Base-by-base conservation (phyloP, 495 filamentous ascomycete species). In the Aspergillus cristatus region DNA sequence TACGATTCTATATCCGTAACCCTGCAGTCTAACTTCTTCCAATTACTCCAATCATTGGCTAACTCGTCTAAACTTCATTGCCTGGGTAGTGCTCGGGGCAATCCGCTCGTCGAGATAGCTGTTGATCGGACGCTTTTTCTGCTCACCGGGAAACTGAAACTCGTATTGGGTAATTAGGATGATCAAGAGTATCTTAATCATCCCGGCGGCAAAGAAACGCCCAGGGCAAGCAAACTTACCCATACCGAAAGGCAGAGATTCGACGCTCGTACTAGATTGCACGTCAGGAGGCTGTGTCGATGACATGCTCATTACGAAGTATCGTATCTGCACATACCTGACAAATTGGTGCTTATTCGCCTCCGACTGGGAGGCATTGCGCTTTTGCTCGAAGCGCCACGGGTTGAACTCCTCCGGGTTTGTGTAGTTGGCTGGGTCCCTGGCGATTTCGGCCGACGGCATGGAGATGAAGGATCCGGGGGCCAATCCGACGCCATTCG, bases 181-280 rank as follows among this genome's bases (percentile, higher is more conserved):
- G 10, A 54, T 60, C 6, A 79, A 39, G 14, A 72, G 51, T 24
- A 72, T 57, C 50, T 78, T 79, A 42, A 74, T 55, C 43, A 72
- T 60, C 2, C 57, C 60, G 2, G 55, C 53, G 0, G 71, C 72
- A 37, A 78, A 78, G 51, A 74, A 76, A 11, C 75, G 51, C 0
- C 76, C 76, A 0, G 72, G 72, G 45, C 74, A 78, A 2, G 55
- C 50, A 24, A 53, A 41, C 7, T 55, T 62, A 11, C 75, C 75
- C 10, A 61, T 42, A 2, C 75, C 74, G 40, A 76, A 78, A 35
- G 60, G 56, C 26, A 75, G 43, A 34, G 63, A 54, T 2, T 60
- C 48, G 10, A 61, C 51, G 1, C 55, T 48, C 7, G 73, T 65
- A 17, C 60, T 55, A n/a, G n/a, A n/a, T n/a, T n/a, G n/a, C n/a